Evolutionary conservation across 805 yeast species (phyloP), one percentile per base, ranked within the genome.

Genomic region (Pichia gijzeniarum): DNA sequence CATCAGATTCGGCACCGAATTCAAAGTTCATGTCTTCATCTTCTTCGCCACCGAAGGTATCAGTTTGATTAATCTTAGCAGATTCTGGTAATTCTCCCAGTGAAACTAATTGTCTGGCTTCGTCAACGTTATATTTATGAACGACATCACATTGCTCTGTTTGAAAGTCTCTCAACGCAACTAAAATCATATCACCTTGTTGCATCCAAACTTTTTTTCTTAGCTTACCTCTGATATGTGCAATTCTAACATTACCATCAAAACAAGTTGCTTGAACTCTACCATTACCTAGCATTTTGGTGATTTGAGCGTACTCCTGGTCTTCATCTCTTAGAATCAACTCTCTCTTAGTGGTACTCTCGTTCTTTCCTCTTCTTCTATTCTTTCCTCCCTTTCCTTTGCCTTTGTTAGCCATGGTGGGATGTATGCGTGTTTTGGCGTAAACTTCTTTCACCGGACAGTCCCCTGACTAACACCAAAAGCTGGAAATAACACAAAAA

Each of bases 131-230:
- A 71, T 84, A 93, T 71, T 93, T 93, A 69, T 91, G 95, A 48
- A 93, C 91, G 56, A 93, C 97, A 67, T 93, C 99, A 74, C 97
- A 93, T 68, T 86, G 95, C 52, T 87, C 96, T 62, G 91, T 97
- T 71, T 93, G 97, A 80, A 93, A 93, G 62, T 93, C 99, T 77
- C 99, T 89, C 59, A 93, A 79, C 7, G 96, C 90, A 40, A 91
- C 93, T 63, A 93, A 74, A 57, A 93, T 88, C 59, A 93, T 93
- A 66, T 93, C 99, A 73, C 99, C 99, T 68, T 89, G 98, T 40
- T 86, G 86, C 88, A 93, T 90, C 99, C 99, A 93, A 50, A 93
- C 99, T 79, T 91, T 93, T 83, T 93, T 93, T 79, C 99, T 86
- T 72, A 93, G 79, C 67, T 93, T 93, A 60, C 99, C 99, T 77